These are phyloP conservation scores for Penicillium fuscoglaucum DNA, from an alignment of 2,329 filamentous ascomycete genomes.

Conservation along the genomic window DNA sequence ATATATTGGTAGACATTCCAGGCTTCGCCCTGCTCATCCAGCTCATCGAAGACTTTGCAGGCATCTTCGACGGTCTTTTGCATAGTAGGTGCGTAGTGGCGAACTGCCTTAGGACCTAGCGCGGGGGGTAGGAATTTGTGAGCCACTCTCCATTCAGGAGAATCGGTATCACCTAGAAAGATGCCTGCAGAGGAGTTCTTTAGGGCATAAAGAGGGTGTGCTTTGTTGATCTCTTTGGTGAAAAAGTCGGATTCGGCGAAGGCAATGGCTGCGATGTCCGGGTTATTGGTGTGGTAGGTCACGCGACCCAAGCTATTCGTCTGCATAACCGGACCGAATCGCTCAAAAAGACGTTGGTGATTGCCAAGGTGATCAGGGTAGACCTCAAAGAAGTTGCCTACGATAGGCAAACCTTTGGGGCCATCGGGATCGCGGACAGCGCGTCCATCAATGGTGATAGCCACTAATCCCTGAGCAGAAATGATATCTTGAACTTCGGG, in stretches of 20 bases:
- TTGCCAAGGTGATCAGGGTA: slow-evolving; percentile 61
- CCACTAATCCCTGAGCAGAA: neutral
- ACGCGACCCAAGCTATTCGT: slow-evolving; percentile 55
- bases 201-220: slow-evolving; percentile 32
- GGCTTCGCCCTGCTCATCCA: slow-evolving; percentile 49
- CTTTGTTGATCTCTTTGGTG: slow-evolving; percentile 51
- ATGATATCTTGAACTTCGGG: slow-evolving; percentile 6
- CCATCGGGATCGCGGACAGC: slow-evolving; percentile 15
- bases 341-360: slow-evolving; percentile 55
- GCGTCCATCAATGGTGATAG: slow-evolving; percentile 17
- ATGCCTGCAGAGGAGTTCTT: slow-evolving; percentile 31
- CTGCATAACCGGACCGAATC: slow-evolving; percentile 54
- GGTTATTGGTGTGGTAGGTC: slow-evolving; percentile 55
- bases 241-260: slow-evolving; percentile 56
- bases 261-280: slow-evolving; percentile 48
- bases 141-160: slow-evolving; percentile 40
- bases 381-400: slow-evolving; percentile 58
- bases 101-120: slow-evolving; percentile 12
- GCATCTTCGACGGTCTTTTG: slow-evolving; percentile 54
- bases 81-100: slow-evolving; percentile 58
- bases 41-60: slow-evolving; percentile 49
- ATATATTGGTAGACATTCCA: slow-evolving; percentile 54
- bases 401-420: slow-evolving; percentile 31
- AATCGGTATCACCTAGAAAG: slow-evolving; percentile 37
- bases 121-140: slow-evolving; percentile 56